A percentile compares a stretch with the other conserved stretches of the same genome.
phyloP scores from a whole-genome alignment of 805 yeast genomes.

The Nakazawaea ishiwadae region DNA sequence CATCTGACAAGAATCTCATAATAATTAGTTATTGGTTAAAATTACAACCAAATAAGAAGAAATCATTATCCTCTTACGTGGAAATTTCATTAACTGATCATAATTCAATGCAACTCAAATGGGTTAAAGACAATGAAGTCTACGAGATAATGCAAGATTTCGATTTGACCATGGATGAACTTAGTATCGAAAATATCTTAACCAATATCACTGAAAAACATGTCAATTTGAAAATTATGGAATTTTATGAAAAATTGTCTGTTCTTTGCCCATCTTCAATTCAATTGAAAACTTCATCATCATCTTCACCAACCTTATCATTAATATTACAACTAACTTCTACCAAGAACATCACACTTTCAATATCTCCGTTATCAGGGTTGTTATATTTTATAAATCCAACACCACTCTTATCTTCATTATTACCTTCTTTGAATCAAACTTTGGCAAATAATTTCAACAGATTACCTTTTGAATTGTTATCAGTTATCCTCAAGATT shows the following conservation, averaged over 20 bases:
- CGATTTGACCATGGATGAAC: slow-evolving; percentile 22
- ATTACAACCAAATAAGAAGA: slow-evolving; percentile 19
- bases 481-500: slow-evolving; percentile 44
- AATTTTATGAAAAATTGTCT: slow-evolving; percentile 26
- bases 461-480: slow-evolving; percentile 25
- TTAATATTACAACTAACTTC: slow-evolving; percentile 25
- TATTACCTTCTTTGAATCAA: slow-evolving; percentile 21
- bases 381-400: slow-evolving; percentile 41
- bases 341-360: slow-evolving; percentile 23
- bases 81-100: slow-evolving; percentile 54
- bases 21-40: slow-evolving; percentile 60
- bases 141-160: slow-evolving; percentile 26
- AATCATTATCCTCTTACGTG: slow-evolving; percentile 46
- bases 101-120: slow-evolving; percentile 45
- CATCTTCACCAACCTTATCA: slow-evolving; percentile 14
- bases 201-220: slow-evolving; percentile 36
- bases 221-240: slow-evolving; percentile 28
- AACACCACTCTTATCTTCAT: slow-evolving; percentile 30
- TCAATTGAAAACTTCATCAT: slow-evolving; percentile 7
- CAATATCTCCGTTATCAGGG: slow-evolving; percentile 34
- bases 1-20: slow-evolving; percentile 48
- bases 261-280: slow-evolving; percentile 21
- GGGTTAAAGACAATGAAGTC: slow-evolving; percentile 57
- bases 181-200: slow-evolving; percentile 31
- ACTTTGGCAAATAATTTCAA: slow-evolving; percentile 13